Evolutionary conservation across 306 rosid genomes (phyloP).

Genomic region (Castanea mollissima): DNA sequence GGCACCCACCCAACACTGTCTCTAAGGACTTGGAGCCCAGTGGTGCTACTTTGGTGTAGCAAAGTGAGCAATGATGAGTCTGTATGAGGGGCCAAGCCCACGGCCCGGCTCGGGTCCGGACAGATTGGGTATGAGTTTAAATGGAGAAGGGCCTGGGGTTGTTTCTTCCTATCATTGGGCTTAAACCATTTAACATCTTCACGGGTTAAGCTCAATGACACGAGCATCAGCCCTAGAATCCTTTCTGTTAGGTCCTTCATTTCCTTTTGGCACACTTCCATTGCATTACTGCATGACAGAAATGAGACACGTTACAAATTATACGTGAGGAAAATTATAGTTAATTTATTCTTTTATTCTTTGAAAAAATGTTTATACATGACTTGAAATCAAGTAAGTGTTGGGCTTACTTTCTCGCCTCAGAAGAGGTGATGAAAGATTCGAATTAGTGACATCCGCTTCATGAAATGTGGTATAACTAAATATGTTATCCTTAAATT

Average conservation of each 20-base stretch:
- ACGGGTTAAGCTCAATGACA: constrained; percentile 26
- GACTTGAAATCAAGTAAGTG: too few relatives aligned
- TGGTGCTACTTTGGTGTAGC: constrained; percentile 24
- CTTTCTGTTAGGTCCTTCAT: constrained; percentile 31
- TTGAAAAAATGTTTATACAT: not conserved
- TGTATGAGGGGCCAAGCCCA: constrained; percentile 58
- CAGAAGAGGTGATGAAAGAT: too few relatives aligned
- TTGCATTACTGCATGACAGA: constrained; percentile 23
- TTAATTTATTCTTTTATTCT: not conserved
- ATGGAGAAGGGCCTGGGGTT: constrained; percentile 15
- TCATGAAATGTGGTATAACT: too few relatives aligned
- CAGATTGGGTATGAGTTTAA: constrained; percentile 55
- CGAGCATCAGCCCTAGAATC: constrained; percentile 25
- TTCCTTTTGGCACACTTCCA: constrained; percentile 42
- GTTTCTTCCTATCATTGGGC: not conserved
- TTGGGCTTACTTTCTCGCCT: not conserved
- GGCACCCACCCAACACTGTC: constrained; percentile 41
- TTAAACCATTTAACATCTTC: constrained; percentile 32
- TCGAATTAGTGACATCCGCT: too few relatives aligned
- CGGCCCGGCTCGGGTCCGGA: constrained; percentile 43
- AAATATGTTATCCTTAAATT: too few relatives aligned
- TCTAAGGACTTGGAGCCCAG: constrained; percentile 35
- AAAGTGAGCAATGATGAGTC: constrained; percentile 56
- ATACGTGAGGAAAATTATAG: not conserved
- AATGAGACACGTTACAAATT: not conserved